A percentile compares a stretch with the other conserved stretches of the same genome.
phyloP scores from a whole-genome alignment of 345 rosid genomes.

The Brassica nigra region DNA sequence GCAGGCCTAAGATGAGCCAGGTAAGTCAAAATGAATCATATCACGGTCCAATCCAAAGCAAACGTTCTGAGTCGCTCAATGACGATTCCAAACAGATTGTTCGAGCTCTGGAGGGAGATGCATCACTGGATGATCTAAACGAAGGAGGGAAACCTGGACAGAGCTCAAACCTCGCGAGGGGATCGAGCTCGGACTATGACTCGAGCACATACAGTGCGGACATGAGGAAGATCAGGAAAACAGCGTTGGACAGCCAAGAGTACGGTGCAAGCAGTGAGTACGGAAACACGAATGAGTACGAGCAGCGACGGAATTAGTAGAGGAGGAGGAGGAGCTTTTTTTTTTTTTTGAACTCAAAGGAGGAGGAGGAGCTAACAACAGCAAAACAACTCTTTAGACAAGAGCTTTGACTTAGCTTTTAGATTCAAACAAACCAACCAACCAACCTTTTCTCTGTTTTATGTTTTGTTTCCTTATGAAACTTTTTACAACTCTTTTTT shows the following conservation, averaged over 20 bases:
- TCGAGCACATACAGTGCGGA: slow-evolving; percentile 69
- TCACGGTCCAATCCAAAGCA: not conserved
- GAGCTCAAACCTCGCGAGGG: slow-evolving; percentile 47
- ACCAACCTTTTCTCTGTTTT: slow-evolving; percentile 20
- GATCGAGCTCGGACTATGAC: slow-evolving; percentile 69
- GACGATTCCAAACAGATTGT: slow-evolving; percentile 56
- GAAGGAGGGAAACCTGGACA: slow-evolving; percentile 60
- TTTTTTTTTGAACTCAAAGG: not conserved
- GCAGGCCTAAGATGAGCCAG: slow-evolving; percentile 89
- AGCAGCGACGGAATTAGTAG: slow-evolving; percentile 54
- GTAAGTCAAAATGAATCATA: slow-evolving; percentile 33
- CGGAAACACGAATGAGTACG: slow-evolving; percentile 59
- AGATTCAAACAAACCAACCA: slow-evolving; percentile 29
- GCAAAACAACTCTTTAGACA: slow-evolving; percentile 17
- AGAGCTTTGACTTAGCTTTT: slow-evolving; percentile 36
- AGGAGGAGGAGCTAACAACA: slow-evolving; percentile 25
- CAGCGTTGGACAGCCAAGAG: slow-evolving; percentile 72
- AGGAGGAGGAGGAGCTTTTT: slow-evolving; percentile 17
- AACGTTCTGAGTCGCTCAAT: not conserved
- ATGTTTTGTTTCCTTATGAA: slow-evolving; percentile 10
- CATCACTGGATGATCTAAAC: slow-evolving; percentile 63
- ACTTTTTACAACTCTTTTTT: not conserved
- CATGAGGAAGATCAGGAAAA: slow-evolving; percentile 64
- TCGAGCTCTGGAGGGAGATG: slow-evolving; percentile 83
- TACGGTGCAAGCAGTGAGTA: slow-evolving; percentile 58